Evolutionary conservation across 176 grass and related monocot genomes (phyloP).

Genomic region (Musa itinerans): DNA sequence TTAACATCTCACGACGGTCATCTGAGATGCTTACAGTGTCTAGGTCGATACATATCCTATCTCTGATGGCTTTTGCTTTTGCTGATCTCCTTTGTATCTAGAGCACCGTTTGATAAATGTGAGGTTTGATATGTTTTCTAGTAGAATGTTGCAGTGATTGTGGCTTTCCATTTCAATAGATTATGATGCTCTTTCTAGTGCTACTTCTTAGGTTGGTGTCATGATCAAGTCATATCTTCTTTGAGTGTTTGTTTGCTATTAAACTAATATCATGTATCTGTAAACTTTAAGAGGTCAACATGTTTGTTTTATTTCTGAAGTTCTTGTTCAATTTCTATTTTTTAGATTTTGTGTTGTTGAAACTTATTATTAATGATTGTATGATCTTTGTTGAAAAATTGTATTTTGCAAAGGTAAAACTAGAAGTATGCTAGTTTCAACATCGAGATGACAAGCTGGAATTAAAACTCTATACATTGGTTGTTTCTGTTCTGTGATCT

Average conservation of each 20-base stretch:
- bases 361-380: not conserved
- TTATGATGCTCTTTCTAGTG: no score
- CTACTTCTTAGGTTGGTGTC: no score
- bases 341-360: not conserved
- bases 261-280: no score
- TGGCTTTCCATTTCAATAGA: no score
- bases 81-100: not conserved
- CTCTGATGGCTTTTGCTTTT: not conserved
- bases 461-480: not conserved
- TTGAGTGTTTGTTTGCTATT: no score
- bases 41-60: not conserved
- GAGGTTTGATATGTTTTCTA: not conserved
- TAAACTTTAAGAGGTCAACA: no score
- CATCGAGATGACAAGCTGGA: not conserved
- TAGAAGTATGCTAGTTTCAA: no score
- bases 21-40: slow-evolving; percentile 1
- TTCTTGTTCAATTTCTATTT: not conserved
- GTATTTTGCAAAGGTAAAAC: not conserved
- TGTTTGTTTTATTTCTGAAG: no score
- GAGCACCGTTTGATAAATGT: not conserved
- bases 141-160: not conserved
- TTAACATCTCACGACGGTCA: slow-evolving; percentile 11
- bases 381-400: not conserved
- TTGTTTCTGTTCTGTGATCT: not conserved
- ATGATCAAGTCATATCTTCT: no score